Evolutionary conservation across 2,329 filamentous ascomycete species (phyloP), one percentile per base, ranked within the genome.

Genomic region (Ramularia endophylla): DNA sequence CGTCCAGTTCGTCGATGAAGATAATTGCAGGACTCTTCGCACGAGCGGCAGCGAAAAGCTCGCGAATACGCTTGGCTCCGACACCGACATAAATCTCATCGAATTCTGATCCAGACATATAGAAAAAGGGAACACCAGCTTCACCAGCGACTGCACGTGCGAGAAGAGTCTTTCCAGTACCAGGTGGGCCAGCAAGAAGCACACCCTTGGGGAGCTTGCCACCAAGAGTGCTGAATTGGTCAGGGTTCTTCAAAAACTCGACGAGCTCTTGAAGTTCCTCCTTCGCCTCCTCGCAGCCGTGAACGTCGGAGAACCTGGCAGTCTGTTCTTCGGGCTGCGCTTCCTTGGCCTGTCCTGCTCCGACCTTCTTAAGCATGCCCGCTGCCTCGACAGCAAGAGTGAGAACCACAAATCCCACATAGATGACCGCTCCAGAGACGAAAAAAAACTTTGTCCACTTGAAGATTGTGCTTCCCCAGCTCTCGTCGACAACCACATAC

Each of bases 91-190:
- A 98, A 38, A 98, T 84, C 66, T 98, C 92, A 59, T 98, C 92
- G 61, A 98, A 98, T 64, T 98, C 92, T 44, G 87, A 94, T 37
- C 92, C 92, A 59, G 92, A 98, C 90, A 98, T 97, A 75, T 95
- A 98, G 75, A 97, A 98, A 75, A 98, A 98, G 1, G 92, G 92
- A 13, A 98, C 92, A 41, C 90, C 92, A 40, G 92, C 89, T 70
- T 98, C 92, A 38, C 92, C 92, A 35, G 92, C 92, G 46, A 98
- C 92, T 41, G 92, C 94, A 58, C 92, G 83, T 49, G 92, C 92
- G 47, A 98, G 78, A 29, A 98, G 78, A 9, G 92, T 98, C 70
- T 98, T 98, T 69, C 92, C 92, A 47, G 92, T 98, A 70, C 92
- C 92, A 38, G 92, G 92, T 60, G 92, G 92, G 1, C 92, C 92